Evolutionary conservation across 2,329 filamentous ascomycete genomes (phyloP).

Genomic region (Colletotrichum lindemuthianum): DNA sequence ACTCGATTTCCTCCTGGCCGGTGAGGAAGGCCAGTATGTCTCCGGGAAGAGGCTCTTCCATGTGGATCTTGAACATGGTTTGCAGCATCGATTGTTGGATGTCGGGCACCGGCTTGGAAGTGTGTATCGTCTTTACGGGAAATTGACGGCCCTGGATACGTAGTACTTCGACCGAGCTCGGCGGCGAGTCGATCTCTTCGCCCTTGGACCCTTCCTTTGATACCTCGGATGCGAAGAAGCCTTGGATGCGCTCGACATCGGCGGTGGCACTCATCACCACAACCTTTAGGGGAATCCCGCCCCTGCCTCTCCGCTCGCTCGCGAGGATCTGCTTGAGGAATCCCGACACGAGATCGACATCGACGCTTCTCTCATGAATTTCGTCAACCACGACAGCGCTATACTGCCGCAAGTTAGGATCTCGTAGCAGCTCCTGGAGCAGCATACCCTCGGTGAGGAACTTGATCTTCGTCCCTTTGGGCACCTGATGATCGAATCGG

Average conservation of each 20-base stretch:
- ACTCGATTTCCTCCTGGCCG: constrained; percentile 92
- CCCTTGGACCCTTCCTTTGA: neutral
- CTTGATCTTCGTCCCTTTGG: constrained; percentile 87
- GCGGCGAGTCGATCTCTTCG: neutral
- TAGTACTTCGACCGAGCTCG: constrained; percentile 52
- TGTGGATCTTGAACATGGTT: constrained; percentile 86
- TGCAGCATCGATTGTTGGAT: constrained; percentile 85
- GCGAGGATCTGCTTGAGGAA: constrained; percentile 84
- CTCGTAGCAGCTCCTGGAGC: constrained; percentile 89
- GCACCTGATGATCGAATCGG: constrained; percentile 88
- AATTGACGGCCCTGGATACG: constrained; percentile 89
- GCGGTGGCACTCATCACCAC: constrained; percentile 98
- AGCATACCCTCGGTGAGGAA: constrained; percentile 97
- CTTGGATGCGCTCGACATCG: constrained; percentile 80
- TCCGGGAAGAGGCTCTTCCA: constrained; percentile 88
- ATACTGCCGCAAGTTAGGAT: constrained; percentile 84
- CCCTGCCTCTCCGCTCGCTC: constrained; percentile 69
- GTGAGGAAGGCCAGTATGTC: constrained; percentile 93
- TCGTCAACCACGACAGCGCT: constrained; percentile 94
- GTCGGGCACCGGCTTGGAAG: constrained; percentile 78
- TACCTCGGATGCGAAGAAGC: constrained; percentile 70
- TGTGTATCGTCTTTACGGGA: constrained; percentile 82
- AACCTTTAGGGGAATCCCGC: constrained; percentile 82
- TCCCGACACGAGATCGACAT: constrained; percentile 90
- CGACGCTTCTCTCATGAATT: constrained; percentile 94